Evolutionary conservation across 75 land plant genomes (phyloP), one percentile per base, ranked within the genome.

Genomic region (Selaginella tamariscina): DNA sequence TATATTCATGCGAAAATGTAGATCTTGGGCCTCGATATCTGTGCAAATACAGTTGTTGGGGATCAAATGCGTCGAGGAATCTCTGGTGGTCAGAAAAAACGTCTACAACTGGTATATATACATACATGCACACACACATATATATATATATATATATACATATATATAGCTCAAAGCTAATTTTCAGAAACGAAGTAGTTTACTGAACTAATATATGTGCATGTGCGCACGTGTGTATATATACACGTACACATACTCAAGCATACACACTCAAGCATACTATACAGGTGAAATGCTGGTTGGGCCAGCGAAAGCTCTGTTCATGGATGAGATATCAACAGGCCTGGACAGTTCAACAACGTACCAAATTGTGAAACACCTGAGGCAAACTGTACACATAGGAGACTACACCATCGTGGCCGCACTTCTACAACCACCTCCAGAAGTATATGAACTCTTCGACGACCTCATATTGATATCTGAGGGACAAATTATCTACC

Each of bases 11-110:
- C 26, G 62, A n/a, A n/a, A 5, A 2, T n/a, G 8, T 21, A 39
- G 49, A 15, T 59, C n/a, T 59, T 23, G 21, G 26, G 62, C 5
- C 26, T 59, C 23, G 62, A 59, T n/a, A 59, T 26, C 8, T 59
- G 62, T n/a, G 62, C 62, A 8, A 23, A 59, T n/a, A 59, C 26
- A 23, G n/a, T 59, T 9, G 62, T 59, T 39, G 49, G 49, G 11
- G 49, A 39, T 39, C 49, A 39, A 39, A 39, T 39, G 49, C 49
- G 49, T 39, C 49, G 49, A 5, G 49, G 49, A 39, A 39, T 39
- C 15, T 39, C 49, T 39, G 49, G 49, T 39, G 49, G 49, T 5
- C 49, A 39, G 49, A 39, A 39, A 15, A 39, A 39, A 39, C 49
- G 49, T 5, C 49, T 39, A 39, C 49, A 39, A 39, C 49, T 5